Evolutionary conservation across 2,329 filamentous ascomycete genomes (phyloP).

Genomic region (Triangularia verruculosa): DNA sequence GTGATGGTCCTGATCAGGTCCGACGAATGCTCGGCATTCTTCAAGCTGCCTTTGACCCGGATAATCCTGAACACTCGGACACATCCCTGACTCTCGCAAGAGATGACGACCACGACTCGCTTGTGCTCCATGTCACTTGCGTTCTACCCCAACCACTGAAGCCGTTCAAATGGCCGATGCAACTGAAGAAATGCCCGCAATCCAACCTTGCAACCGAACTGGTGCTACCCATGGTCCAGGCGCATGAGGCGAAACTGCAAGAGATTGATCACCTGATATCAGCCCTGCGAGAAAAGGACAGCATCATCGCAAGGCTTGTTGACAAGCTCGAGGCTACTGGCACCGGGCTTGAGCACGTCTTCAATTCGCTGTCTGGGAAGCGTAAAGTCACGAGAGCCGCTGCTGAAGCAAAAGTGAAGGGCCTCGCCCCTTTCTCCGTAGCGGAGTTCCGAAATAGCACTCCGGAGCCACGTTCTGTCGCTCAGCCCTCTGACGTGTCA

Average conservation of each 20-base stretch:
- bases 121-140: constrained; percentile 56
- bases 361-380: constrained; percentile 48
- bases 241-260: constrained; percentile 39
- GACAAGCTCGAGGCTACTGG: constrained; percentile 55
- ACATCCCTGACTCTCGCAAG: constrained; percentile 45
- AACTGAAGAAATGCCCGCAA: constrained; percentile 47
- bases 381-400: constrained; percentile 43
- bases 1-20: constrained; percentile 66
- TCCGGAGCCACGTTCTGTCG: constrained; percentile 17
- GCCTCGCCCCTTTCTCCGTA: constrained; percentile 48
- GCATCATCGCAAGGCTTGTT: constrained; percentile 47
- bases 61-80: constrained; percentile 40
- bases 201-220: constrained; percentile 46
- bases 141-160: constrained; percentile 60
- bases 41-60: constrained; percentile 48
- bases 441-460: constrained; percentile 37
- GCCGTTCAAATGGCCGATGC: constrained; percentile 63
- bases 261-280: constrained; percentile 45
- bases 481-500: constrained; percentile 33
- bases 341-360: constrained; percentile 52
- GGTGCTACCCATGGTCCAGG: constrained; percentile 51
- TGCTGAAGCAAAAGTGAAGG: constrained; percentile 49
- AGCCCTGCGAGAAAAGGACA: constrained; percentile 50
- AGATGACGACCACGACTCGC: constrained; percentile 38
- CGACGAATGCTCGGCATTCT: constrained; percentile 64